A percentile compares a stretch with the other conserved stretches of the same genome.
phyloP scores from a whole-genome alignment of 345 rosid species.

The Eutrema japonicum region DNA sequence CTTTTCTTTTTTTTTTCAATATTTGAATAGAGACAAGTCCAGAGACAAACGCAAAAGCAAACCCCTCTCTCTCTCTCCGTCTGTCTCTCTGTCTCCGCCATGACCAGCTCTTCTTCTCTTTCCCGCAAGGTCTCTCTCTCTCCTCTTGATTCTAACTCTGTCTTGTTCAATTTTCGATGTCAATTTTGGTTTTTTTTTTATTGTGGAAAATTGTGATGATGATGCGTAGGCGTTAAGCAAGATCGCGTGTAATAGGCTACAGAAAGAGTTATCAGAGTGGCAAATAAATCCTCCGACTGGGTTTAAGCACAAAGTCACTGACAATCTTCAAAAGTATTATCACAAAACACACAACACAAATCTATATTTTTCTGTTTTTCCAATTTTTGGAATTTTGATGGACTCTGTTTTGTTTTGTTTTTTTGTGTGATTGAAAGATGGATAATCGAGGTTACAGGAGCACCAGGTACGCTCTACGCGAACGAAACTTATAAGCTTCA shows the following conservation, averaged over 20 bases:
- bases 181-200: neutral
- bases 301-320: slow-evolving; percentile 67
- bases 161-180: neutral
- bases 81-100: slow-evolving; percentile 42
- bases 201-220: neutral
- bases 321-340: slow-evolving; percentile 63
- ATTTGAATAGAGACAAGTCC: slow-evolving; percentile 16
- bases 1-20: neutral
- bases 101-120: slow-evolving; percentile 81
- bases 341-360: neutral
- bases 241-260: slow-evolving; percentile 96
- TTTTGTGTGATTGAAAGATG: slow-evolving; percentile 44
- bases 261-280: slow-evolving; percentile 96
- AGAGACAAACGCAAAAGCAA: slow-evolving; percentile 25
- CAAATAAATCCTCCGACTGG: slow-evolving; percentile 91
- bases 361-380: neutral
- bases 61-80: slow-evolving; percentile 14
- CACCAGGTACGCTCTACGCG: slow-evolving; percentile 69
- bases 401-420: neutral
- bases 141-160: neutral
- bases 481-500: slow-evolving; percentile 77
- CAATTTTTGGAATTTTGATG: neutral
- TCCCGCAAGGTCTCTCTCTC: slow-evolving; percentile 65
- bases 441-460: slow-evolving; percentile 78
- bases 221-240: slow-evolving; percentile 75